Base-by-base conservation (phyloP, 140 eudicot species). In the Anethum foeniculum region DNA sequence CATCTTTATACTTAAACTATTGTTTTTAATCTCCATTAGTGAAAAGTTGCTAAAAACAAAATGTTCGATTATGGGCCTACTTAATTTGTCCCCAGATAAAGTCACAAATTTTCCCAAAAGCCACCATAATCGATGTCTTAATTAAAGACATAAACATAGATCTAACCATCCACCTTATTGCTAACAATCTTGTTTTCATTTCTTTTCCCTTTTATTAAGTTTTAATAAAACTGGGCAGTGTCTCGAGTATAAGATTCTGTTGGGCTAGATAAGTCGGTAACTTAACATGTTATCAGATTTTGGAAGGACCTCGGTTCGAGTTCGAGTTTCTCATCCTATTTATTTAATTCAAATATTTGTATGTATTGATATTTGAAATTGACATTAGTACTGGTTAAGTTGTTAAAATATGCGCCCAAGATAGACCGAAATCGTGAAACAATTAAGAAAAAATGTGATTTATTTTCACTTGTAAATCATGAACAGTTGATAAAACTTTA, bases 1-100 rank as follows among this genome's bases (percentile, higher is more conserved):
- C 60, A 81, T 81, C 76, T 25, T 81, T 76, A 30, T 75, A 54
- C 48, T 28, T n/a, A 23, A 30, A 64, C 48, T 14, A 34, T 28
- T 30, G 74, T 47, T 23, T 19, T 60, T 58, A 38, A 25, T 44
- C 44, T 21, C 81, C 81, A 78, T 73, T 27, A 44, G 28, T 25
- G 12, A 78, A 60, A 16, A 19, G 43, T 14, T 34, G 44, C 75
- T 44, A 15, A 23, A 15, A 62, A 23, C 19, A 43, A 64, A 43
- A 43, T 74, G 56, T n/a, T 41, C 34, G 43, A 68, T 68, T 32
- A 68, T 15, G 74, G 74, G 43, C 18, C 69, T 62, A 62, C 69
- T 62, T 3, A 62, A 9, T 62, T 62, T 58, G 36, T 32, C 25
- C n/a, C 21, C 16, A 67, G 19, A 68, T 32, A 68, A 67, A 67